Base-by-base conservation (phyloP, 768 basidiomycete species). In the Melanogaster broomeanus region DNA sequence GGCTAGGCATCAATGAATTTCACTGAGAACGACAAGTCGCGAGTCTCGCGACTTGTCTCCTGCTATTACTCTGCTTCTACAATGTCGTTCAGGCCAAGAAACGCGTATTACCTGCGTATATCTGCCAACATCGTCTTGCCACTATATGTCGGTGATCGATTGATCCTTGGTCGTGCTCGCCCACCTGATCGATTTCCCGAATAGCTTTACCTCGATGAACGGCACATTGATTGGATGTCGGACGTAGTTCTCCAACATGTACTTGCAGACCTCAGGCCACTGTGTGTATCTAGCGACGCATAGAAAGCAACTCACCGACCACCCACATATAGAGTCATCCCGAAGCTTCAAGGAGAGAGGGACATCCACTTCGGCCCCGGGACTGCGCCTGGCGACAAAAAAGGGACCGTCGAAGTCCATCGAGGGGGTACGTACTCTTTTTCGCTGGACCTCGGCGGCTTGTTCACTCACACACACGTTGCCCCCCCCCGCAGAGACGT, bases 181-280 rank as follows among this genome's bases (percentile, higher is more conserved):
- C 40, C 33, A 35, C 22, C 47, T 52, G 35, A 53, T 61, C 50
- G 35, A 52, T 40, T 9, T 28, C 48, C 42, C 44, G 8, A 31
- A 46, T 55, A 88, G 86, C 71, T 94, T 4, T 95, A 94, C 68
- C 81, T 97, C 25, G 94, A 97, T 63, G 90, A 91, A 56, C 80
- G 83, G 11, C 94, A 97, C 73, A 69, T 90, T 15, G 77, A 84
- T 49, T 97, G 94, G 94, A 96, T 97, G 93, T 84, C 87, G 6
- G 93, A 96, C 60, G 60, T 69, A 22, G 77, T 88, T 37, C 74
- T 96, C 3, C 92, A 93, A 61, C 81, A 84, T 59, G 89, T 96
- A 16, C 77, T 97, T 2, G 78, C 81, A 10, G 91, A 93, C 66
- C 68, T 97, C 42, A 79, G 88, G 57, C 86, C 88, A 51, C 74